Base-by-base conservation (phyloP, 2,329 filamentous ascomycete species). In the Dactylonectria macrodidyma region DNA sequence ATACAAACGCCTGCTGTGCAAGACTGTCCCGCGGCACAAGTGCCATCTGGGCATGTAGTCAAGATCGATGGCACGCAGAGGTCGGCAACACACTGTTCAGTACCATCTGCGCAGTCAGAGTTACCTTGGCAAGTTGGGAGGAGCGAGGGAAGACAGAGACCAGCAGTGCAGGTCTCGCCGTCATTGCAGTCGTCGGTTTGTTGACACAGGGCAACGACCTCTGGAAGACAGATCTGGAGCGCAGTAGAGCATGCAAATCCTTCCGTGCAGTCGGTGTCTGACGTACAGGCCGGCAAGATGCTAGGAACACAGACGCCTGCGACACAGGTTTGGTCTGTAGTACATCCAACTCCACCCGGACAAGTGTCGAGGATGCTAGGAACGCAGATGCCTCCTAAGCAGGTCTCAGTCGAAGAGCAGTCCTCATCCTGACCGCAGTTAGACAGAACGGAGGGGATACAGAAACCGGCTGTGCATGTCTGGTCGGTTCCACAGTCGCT, bases 241-340 rank as follows among this genome's bases (percentile, higher is more conserved):
- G 38, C 38, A 4, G 63, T 30, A 2, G 41, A 19, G 11, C 64
- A 66, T 7, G 11, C n/a, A n/a, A 58, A 11, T 2, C 24, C 26
- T 19, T 14, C 41, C 9, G 33, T 10, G n/a, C 64, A 62, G 16
- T 47, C 47, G 2, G 64, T 14, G 11, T 30, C 14, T 1, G 19
- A 3, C 2, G 51, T 36, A 11, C 64, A 66, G 3, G 30, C 5
- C 5, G 63, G 63, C 2, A 66, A 41, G 6, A 33, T n/a, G 2
- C n/a, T 52, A 2, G 63, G 33, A 2, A 66, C 3, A 8, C 63
- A 66, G 12, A 61, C 24, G 12, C 63, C 63, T 3, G 26, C 63
- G 10, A 51, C 57, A 19, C 63, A 66, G 3, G 44, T 50, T 11
- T 61, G 44, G 10, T 22, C 46, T 1, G 30, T 14, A 3, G n/a